phyloP scores from a whole-genome alignment of 2,329 filamentous ascomycete genomes.

The Aspergillus versicolor region DNA sequence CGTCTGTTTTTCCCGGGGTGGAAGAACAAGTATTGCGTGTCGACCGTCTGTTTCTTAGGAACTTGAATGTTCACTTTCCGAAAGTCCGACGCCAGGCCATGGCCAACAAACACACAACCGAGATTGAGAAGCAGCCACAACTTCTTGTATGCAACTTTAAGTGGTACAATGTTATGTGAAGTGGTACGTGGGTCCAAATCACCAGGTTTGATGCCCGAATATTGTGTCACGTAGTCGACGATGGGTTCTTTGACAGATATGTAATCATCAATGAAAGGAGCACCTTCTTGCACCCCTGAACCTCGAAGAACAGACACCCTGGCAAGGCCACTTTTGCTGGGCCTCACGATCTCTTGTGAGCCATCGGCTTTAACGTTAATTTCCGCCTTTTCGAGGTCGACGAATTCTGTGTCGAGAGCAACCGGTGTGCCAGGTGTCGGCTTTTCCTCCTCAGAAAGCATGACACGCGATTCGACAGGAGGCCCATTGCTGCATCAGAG shows the following conservation, averaged over 20 bases:
- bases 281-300: conserved; percentile 69
- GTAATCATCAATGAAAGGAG: conserved; percentile 96
- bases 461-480: conserved; percentile 39
- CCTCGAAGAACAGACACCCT: conserved; percentile 88
- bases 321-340: conserved; percentile 87
- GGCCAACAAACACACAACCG: conserved; percentile 89
- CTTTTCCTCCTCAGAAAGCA: conserved; percentile 56
- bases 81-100: conserved; percentile 92
- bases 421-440: conserved; percentile 73
- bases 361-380: conserved; percentile 96
- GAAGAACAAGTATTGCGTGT: conserved; percentile 91
- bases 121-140: conserved; percentile 95
- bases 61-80: conserved; percentile 98
- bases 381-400: conserved; percentile 86
- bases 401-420: conserved; percentile 94
- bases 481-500: conserved; percentile 29
- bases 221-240: conserved; percentile 92
- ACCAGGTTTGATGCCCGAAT: conserved; percentile 82
- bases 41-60: conserved; percentile 83
- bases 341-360: conserved; percentile 85
- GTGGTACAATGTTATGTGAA: conserved; percentile 76
- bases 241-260: conserved; percentile 88
- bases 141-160: conserved; percentile 96
- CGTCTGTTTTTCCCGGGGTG: conserved; percentile 78
- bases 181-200: conserved; percentile 80